Conservation (phyloP, 805 yeast species). For the Yarrowia keelungensis region DNA sequence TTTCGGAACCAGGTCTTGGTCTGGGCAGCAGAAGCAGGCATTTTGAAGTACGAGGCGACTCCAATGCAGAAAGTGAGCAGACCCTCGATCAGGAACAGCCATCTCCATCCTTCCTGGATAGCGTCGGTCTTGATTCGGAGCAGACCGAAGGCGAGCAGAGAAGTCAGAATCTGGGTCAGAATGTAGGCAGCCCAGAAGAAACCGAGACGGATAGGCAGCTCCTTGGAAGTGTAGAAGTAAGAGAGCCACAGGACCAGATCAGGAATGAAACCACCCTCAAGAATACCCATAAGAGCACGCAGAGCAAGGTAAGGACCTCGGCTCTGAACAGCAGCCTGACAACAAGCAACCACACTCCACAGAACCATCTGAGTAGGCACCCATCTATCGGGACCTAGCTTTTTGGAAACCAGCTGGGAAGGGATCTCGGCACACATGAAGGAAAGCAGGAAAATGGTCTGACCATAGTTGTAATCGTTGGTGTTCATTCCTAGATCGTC, state of each 20-base stretch:
- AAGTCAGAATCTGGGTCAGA: conserved; percentile 55
- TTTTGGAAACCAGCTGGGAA: conserved; percentile 68
- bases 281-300: conserved; percentile 60
- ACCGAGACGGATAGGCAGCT: conserved; percentile 64
- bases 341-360: conserved; percentile 65
- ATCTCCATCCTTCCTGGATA: conserved; percentile 62
- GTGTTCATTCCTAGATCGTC: conserved; percentile 61
- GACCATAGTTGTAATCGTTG: conserved; percentile 65
- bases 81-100: conserved; percentile 73
- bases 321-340: conserved; percentile 57
- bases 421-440: conserved; percentile 70
- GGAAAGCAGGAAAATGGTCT: conserved; percentile 61
- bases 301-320: conserved; percentile 57
- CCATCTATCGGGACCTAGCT: conserved; percentile 69
- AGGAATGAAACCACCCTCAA: conserved; percentile 77
- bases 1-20: conserved; percentile 59
- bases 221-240: conserved; percentile 67
- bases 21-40: conserved; percentile 63
- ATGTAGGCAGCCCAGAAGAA: conserved; percentile 66
- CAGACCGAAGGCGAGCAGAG: conserved; percentile 62
- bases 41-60: conserved; percentile 54
- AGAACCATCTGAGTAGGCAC: conserved; percentile 64
- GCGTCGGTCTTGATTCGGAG: conserved; percentile 51
- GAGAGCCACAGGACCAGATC: conserved; percentile 69
- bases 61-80: conserved; percentile 63